Evolutionary conservation across 1,284 basidiomycete species (phyloP), one percentile per base, ranked within the genome.

Genomic region (Mycena sp.): DNA sequence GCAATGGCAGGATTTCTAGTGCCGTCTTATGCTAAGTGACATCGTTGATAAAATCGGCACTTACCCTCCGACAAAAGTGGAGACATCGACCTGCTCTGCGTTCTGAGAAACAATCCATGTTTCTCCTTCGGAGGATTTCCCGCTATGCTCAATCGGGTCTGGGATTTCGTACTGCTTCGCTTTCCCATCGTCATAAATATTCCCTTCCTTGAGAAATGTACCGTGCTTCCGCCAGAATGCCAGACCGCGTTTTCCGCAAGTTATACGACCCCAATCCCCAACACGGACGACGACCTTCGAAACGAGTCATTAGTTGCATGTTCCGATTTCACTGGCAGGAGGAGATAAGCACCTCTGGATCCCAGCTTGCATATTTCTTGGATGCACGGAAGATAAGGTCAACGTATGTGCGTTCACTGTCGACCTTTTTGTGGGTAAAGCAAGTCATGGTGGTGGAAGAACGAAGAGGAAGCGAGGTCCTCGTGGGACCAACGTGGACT

Each of bases 331-430:
- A n/a, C 17, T 12, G 28, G 5, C 21, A n/a, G n/a, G n/a, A n/a
- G n/a, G n/a, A n/a, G n/a, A n/a, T 25, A 35, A 14, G 4, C 37
- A 74, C 63, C 56, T 76, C 75, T 28, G 74, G 74, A 52, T 76
- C 75, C 75, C 74, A 75, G 52, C 64, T 73, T n/a, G 72, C 70
- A 56, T 75, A 76, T 54, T 75, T 75, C 30, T 65, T 67, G 51
- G 69, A 70, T 25, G 72, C 70, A 28, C 66, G 66, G 54, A 72
- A 74, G 53, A 76, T 64, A 35, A 76, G 74, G 51, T 74, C 72
- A 28, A 73, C 68, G 68, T 72, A 76, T 35, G 68, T 55, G 4
- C 71, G 72, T 52, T 74, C 72, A 58, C 60, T 67, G 67, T 67
- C 35, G 7, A 46, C 29, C 63, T 66, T 69, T 58, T 1, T 55